Evolutionary conservation across 2,329 filamentous ascomycete species (phyloP), one percentile per base, ranked within the genome.

Genomic region (Tolypocladium amazonense): DNA sequence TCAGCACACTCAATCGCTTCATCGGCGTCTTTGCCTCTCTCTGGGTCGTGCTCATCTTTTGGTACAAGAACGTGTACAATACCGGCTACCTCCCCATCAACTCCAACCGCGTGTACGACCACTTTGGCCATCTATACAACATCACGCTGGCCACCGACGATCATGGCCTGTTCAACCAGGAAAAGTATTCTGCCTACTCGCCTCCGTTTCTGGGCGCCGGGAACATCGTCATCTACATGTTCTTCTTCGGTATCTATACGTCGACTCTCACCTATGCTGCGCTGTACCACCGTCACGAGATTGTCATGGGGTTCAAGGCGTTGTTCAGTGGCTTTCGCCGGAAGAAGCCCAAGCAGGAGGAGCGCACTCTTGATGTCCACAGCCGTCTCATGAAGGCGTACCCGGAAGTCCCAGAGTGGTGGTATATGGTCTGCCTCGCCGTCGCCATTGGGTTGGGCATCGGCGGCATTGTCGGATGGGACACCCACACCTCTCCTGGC

Each of bases 1-100:
- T 84, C 71, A 82, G 81, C 35, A 86, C 85, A 52, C 75, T 84
- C 59, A 88, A 88, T 69, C 82, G 81, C 27, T 75, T 86, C 62
- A 71, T 85, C 53, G 85, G 85, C 37, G 77, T 81, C 56, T 75
- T 85, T 15, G 63, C 82, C 39, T 81, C 78, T 52, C 78, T 79
- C 65, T 79, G 82, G 72, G 73, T 87, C 18, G 75, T 84, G 18
- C 69, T 81, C 2, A 81, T 73, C 33, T 67, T 88, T 11, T 86
- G 84, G 73, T 88, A 82, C 68, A 79, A 74, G 53, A 83, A 84
- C 58, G 71, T 80, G 1, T 87, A 80, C 73, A 81, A 82, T 69
- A 80, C 78, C 14, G 76, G 78, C 57, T 86, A 83, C 63, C 70
- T 81, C 33, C 77, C 77, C 37, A 79, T 82, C 71, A 81, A 79